phyloP scores from a whole-genome alignment of 2,329 filamentous ascomycete species.

The Akanthomyces lecanii region DNA sequence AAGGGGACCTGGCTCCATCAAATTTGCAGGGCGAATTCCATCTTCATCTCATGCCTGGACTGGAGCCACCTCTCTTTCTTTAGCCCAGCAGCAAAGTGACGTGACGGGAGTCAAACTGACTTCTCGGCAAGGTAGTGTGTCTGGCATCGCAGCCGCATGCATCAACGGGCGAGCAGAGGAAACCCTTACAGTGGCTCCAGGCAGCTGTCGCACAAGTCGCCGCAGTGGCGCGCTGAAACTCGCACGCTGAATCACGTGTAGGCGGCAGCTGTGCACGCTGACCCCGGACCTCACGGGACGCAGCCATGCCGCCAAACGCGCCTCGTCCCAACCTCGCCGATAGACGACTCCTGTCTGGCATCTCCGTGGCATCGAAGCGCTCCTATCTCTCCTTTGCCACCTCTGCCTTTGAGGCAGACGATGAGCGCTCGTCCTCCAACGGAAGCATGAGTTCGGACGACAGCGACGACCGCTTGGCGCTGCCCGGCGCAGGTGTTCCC shows the following conservation, averaged over 20 bases:
- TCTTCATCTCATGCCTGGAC: conserved; percentile 1
- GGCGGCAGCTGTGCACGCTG: background rate
- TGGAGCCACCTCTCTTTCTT: background rate
- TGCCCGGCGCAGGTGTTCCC: conserved; percentile 32
- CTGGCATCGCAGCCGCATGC: background rate
- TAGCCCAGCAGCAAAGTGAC: background rate
- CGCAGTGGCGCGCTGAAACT: background rate
- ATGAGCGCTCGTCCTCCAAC: conserved; percentile 55
- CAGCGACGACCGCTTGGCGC: conserved; percentile 32
- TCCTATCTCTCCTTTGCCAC: conserved; percentile 54
- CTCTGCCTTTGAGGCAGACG: conserved; percentile 64
- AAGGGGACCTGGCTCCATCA: background rate
- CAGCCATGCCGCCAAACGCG: conserved; percentile 18
- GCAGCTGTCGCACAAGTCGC: background rate
- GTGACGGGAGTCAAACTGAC: background rate
- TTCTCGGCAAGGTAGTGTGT: background rate
- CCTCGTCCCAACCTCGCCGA: conserved; percentile 39
- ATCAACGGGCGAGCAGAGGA: too few relatives aligned
- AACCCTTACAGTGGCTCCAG: background rate
- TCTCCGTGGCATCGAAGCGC: conserved; percentile 50
- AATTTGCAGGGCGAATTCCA: background rate
- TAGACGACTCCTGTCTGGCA: conserved; percentile 43
- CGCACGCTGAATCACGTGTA: conserved; percentile 15
- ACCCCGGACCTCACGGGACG: conserved; percentile 9
- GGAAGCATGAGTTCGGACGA: conserved; percentile 37